Percentiles rank a stretch among this genome's conserved stretches.
phyloP scores from a whole-genome alignment of 176 grass and related monocot species.

The Triticum turgidum region DNA sequence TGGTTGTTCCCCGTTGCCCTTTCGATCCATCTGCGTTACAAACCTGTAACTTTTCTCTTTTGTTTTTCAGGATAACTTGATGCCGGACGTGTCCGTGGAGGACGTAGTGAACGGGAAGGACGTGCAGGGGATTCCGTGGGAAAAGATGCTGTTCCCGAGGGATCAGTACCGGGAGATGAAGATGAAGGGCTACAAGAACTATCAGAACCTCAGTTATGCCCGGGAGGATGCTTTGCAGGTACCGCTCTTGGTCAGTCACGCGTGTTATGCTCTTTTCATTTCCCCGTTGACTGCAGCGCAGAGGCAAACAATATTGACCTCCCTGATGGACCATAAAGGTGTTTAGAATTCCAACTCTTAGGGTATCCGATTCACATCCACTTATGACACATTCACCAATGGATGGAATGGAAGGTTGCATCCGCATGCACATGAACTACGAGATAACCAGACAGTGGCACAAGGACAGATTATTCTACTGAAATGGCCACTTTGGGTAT shows the following conservation, averaged over 20 bases:
- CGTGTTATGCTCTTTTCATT: background rate
- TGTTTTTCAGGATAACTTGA: conserved; percentile 32
- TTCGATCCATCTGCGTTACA: background rate
- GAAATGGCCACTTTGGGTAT: background rate
- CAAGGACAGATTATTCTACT: background rate
- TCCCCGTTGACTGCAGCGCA: background rate
- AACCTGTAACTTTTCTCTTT: background rate
- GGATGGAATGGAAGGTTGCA: background rate
- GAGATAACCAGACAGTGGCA: background rate
- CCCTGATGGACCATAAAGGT: background rate
- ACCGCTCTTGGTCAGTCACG: background rate
- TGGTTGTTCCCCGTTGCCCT: background rate
- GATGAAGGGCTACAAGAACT: conserved; percentile 63
- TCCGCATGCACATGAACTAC: background rate
- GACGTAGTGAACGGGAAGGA: conserved; percentile 48
- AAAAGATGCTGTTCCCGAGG: conserved; percentile 51
- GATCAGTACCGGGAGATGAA: conserved; percentile 64
- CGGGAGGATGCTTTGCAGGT: conserved; percentile 50
- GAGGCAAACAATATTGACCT: background rate
- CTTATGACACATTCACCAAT: background rate
- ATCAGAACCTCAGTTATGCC: conserved; percentile 51
- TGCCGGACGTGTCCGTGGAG: conserved; percentile 36
- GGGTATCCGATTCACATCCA: background rate
- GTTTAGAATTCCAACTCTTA: background rate
- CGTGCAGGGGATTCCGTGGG: conserved; percentile 75